phyloP scores from a whole-genome alignment of 1,284 basidiomycete genomes.

The Pulveroboletus sp. region DNA sequence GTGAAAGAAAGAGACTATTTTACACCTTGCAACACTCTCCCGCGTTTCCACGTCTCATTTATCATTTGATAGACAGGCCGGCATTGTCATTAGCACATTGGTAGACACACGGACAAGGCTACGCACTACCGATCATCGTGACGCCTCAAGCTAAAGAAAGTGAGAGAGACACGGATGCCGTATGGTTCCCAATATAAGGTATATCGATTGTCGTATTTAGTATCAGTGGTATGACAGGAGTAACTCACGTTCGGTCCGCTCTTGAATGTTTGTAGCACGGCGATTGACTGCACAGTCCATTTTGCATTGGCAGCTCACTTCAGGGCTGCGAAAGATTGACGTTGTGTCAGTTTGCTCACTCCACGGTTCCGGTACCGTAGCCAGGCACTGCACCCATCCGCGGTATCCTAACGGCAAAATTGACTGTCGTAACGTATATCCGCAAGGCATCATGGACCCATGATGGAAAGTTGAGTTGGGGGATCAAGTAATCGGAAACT shows the following conservation, averaged over 20 bases:
- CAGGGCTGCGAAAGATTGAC: constrained; percentile 31
- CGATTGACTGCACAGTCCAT: constrained; percentile 7
- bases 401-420: constrained; percentile 19
- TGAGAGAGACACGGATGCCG: constrained; percentile 24
- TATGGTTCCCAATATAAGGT: constrained; percentile 29
- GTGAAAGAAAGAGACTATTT: constrained; percentile 1
- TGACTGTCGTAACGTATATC: constrained; percentile 12
- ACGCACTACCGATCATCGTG: neutral
- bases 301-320: constrained; percentile 10
- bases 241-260: constrained; percentile 21
- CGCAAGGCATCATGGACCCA: constrained; percentile 3
- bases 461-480: neutral
- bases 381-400: constrained; percentile 20
- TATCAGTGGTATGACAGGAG: constrained; percentile 17
- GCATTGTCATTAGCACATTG: constrained; percentile 2
- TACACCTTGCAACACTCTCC: neutral
- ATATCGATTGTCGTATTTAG: constrained; percentile 30
- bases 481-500: constrained; percentile 9
- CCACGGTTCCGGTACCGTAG: constrained; percentile 29
- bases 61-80: constrained; percentile 7
- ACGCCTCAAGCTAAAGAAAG: constrained; percentile 3
- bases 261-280: constrained; percentile 7
- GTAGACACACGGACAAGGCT: constrained; percentile 2
- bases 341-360: constrained; percentile 25
- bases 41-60: constrained; percentile 5